Evolutionary conservation across 129 eudicot species (phyloP).

Genomic region (Heracleum sosnowskyi): DNA sequence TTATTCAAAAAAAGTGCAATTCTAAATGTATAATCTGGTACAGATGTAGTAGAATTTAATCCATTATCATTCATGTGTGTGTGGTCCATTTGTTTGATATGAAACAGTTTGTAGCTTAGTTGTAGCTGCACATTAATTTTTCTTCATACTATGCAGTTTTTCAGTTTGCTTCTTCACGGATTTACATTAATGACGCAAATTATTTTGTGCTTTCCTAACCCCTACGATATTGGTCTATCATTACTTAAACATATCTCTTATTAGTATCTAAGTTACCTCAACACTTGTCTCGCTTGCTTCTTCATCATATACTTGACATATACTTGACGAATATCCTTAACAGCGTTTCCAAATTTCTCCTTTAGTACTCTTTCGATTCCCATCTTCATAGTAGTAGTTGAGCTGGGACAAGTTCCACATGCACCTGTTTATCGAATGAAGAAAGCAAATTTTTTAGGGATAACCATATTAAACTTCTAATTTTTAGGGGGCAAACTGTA

Average conservation of each 20-base stretch:
- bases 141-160: not conserved
- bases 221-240: not conserved
- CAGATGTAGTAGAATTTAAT: not conserved
- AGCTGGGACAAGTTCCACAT: slow-evolving; percentile 83
- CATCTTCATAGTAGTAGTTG: slow-evolving; percentile 91
- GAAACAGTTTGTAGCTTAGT: not conserved
- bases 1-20: not conserved
- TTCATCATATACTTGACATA: slow-evolving; percentile 56
- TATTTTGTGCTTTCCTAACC: not conserved
- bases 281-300: slow-evolving; percentile 54
- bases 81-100: too few relatives aligned
- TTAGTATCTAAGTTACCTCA: slow-evolving; percentile 39
- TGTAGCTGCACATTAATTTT: not conserved
- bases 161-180: not conserved
- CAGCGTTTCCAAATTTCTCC: slow-evolving; percentile 78
- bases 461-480: not conserved
- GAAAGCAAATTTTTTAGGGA: not conserved
- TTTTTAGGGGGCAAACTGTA: not conserved
- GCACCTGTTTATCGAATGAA: slow-evolving; percentile 47
- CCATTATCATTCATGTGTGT: not conserved
- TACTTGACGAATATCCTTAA: slow-evolving; percentile 77
- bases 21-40: not conserved
- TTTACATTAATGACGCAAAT: not conserved
- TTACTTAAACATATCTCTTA: not conserved
- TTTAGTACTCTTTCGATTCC: slow-evolving; percentile 79